Conservation (phyloP, 495 filamentous ascomycete genomes). For the Hyaloscypha bicolor region DNA sequence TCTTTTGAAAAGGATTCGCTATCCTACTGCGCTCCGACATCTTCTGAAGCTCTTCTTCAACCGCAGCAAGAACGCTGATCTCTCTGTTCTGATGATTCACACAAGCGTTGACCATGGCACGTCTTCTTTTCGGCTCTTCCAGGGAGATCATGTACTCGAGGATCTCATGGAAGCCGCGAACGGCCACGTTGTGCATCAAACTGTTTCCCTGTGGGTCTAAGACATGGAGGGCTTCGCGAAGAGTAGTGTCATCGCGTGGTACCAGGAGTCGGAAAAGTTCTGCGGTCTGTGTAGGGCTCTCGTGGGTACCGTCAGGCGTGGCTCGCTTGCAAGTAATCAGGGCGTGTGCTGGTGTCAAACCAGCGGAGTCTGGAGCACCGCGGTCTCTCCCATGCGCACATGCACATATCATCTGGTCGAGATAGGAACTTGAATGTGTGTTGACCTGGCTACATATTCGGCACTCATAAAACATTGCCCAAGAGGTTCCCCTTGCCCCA, state of each 20-base stretch:
- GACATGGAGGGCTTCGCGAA: slow-evolving; percentile 24
- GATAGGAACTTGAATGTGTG: slow-evolving; percentile 26
- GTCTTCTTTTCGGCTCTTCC: slow-evolving; percentile 11
- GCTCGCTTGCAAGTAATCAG: slow-evolving; percentile 20
- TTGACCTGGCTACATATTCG: slow-evolving; percentile 22
- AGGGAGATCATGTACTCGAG: slow-evolving; percentile 24
- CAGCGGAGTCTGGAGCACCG: slow-evolving; percentile 27
- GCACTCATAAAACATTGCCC: slow-evolving; percentile 22
- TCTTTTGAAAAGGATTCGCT: background rate
- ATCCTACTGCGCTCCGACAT: slow-evolving; percentile 8
- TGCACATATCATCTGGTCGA: slow-evolving; percentile 29
- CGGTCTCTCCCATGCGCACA: slow-evolving; percentile 25
- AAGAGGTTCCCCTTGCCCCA: slow-evolving; percentile 21
- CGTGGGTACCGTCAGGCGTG: slow-evolving; percentile 17
- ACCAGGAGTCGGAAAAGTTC: slow-evolving; percentile 25
- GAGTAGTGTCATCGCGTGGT: slow-evolving; percentile 7
- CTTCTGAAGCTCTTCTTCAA: slow-evolving; percentile 4
- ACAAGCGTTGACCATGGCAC: slow-evolving; percentile 28
- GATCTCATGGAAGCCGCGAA: slow-evolving; percentile 24
- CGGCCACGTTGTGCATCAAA: slow-evolving; percentile 24
- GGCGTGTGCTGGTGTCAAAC: slow-evolving; percentile 27
- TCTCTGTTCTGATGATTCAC: background rate
- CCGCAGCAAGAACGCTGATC: too few species aligned
- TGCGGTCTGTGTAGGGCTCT: slow-evolving; percentile 23
- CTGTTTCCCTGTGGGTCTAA: slow-evolving; percentile 27